Conservation (phyloP, 371 early-diverging fungal species). For the Mucor plumbeus region DNA sequence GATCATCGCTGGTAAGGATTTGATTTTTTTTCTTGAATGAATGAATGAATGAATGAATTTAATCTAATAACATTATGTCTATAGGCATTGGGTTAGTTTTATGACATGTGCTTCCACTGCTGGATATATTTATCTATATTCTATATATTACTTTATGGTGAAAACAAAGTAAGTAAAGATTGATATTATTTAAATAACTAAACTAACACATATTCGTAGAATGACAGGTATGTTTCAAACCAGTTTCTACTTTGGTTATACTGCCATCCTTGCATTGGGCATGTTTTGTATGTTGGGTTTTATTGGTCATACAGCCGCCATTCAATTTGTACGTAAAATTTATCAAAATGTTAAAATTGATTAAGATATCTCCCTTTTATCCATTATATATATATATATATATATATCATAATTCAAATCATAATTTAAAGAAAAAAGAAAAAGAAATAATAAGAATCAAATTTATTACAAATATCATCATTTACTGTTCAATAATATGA, state of each 20-base stretch:
- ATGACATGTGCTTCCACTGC: conserved; percentile 80
- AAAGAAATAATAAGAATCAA: too few species aligned
- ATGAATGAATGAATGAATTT: not conserved
- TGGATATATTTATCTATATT: conserved; percentile 79
- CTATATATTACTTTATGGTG: conserved; percentile 77
- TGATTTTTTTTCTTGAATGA: not conserved
- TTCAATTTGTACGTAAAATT: conserved; percentile 71
- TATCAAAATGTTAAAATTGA: conserved; percentile 80
- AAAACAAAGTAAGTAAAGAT: conserved; percentile 68
- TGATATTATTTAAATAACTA: too few species aligned
- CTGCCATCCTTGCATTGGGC: conserved; percentile 68
- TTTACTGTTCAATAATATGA: not conserved
- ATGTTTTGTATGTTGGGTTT: conserved; percentile 74
- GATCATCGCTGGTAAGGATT: conserved; percentile 77
- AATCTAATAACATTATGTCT: not conserved
- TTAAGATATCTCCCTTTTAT: conserved; percentile 25
- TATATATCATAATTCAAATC: not conserved
- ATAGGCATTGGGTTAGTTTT: conserved; percentile 83
- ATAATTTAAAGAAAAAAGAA: not conserved
- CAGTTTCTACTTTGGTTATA: conserved; percentile 85
- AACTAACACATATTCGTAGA: conserved; percentile 35
- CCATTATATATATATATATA: too few species aligned
- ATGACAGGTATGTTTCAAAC: conserved; percentile 86
- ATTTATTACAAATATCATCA: not conserved
- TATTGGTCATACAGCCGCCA: conserved; percentile 69